phyloP scores from a whole-genome alignment of 305 asterid genomes.

The Salvia sclarea region DNA sequence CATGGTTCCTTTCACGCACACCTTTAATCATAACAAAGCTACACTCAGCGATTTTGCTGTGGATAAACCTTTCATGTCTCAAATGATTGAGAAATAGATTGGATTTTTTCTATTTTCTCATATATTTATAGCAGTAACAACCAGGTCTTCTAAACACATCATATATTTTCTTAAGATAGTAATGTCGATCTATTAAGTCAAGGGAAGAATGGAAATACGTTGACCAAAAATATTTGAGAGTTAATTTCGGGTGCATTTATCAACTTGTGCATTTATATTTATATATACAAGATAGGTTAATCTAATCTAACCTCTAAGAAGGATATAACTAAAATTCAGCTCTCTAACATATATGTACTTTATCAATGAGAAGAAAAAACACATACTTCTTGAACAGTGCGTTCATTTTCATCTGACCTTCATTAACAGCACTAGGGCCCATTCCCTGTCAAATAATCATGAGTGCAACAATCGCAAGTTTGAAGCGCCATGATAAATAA shows the following conservation, averaged over 20 bases:
- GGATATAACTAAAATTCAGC: background rate
- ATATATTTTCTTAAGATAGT: background rate
- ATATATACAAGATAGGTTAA: background rate
- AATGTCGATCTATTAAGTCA: conserved; percentile 8
- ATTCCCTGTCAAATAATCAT: conserved; percentile 58
- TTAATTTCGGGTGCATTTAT: too few species aligned
- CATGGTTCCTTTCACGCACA: conserved; percentile 16
- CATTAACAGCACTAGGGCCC: conserved; percentile 74
- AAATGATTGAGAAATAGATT: background rate
- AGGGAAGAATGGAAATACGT: background rate
- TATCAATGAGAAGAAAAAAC: conserved; percentile 29
- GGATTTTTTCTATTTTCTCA: background rate
- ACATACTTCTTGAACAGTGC: conserved; percentile 72
- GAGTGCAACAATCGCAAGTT: conserved; percentile 17
- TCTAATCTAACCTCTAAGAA: background rate
- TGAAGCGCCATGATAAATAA: conserved; percentile 22
- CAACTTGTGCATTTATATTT: background rate
- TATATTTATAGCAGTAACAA: background rate
- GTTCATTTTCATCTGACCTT: conserved; percentile 70
- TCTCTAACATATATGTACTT: conserved; percentile 14
- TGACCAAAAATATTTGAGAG: background rate
- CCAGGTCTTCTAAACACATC: conserved; percentile 17
- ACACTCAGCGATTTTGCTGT: background rate
- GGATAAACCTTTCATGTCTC: conserved; percentile 2
- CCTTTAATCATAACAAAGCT: conserved; percentile 1